These are phyloP conservation scores for Lasiodiplodia citricola DNA, from an alignment of 2,329 filamentous ascomycete species.

Conservation along the genomic window DNA sequence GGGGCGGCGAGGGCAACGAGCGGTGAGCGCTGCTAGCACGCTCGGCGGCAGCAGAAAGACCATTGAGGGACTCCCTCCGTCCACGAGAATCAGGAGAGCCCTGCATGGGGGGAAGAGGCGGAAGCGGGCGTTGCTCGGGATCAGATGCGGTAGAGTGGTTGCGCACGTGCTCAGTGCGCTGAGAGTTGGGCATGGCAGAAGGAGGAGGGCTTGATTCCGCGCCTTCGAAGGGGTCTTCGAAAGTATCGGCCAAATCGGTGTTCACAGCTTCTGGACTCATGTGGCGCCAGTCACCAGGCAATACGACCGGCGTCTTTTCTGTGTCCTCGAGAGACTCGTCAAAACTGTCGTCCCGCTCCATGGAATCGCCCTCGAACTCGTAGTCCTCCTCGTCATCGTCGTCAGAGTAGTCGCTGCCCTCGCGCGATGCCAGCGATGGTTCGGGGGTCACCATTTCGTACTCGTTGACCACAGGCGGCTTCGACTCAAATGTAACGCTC, in stretches of 20 bases:
- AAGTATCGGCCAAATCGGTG: constrained; percentile 57
- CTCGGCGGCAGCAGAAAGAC: constrained; percentile 74
- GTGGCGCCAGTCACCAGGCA: constrained; percentile 92
- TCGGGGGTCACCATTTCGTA: constrained; percentile 98
- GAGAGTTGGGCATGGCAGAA: background rate
- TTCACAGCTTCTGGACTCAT: constrained; percentile 71
- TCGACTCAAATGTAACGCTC: constrained; percentile 95
- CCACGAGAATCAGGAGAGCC: constrained; percentile 58
- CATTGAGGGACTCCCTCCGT: constrained; percentile 63
- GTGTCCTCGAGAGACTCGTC: constrained; percentile 94
- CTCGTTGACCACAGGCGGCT: constrained; percentile 92
- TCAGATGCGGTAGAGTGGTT: constrained; percentile 79
- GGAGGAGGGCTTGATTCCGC: constrained; percentile 49
- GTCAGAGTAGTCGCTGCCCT: constrained; percentile 83
- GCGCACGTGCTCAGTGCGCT: constrained; percentile 45
- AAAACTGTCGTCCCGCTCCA: constrained; percentile 83
- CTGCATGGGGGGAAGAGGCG: constrained; percentile 75
- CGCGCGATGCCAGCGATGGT: constrained; percentile 89
- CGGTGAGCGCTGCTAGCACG: constrained; percentile 70
- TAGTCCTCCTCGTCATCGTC: constrained; percentile 76
- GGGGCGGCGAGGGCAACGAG: constrained; percentile 73
- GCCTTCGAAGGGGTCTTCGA: constrained; percentile 68
- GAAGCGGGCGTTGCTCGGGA: constrained; percentile 81
- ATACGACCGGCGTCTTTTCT: constrained; percentile 96
- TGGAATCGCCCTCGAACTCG: constrained; percentile 63